phyloP scores from a whole-genome alignment of 805 yeast species.

The Ogataea degrootiae region DNA sequence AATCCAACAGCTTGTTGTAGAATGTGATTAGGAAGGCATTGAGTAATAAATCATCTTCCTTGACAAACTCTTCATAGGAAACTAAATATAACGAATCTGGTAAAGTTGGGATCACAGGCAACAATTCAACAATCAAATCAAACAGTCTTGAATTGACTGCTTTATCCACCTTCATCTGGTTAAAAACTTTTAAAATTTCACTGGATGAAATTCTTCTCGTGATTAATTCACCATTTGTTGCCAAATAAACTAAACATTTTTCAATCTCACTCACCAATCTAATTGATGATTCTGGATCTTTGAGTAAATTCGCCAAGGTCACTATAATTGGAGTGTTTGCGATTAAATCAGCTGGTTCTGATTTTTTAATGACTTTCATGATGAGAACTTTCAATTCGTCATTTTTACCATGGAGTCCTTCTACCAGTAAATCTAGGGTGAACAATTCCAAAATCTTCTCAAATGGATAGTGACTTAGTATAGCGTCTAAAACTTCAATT shows the following conservation, averaged over 20 bases:
- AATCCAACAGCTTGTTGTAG: constrained; percentile 25
- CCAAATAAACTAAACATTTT: constrained; percentile 16
- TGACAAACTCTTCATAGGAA: constrained; percentile 15
- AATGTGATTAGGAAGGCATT: constrained; percentile 26
- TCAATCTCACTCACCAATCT: constrained; percentile 21
- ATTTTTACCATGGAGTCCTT: constrained; percentile 26
- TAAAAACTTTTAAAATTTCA: constrained; percentile 20
- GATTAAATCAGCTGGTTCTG: constrained; percentile 30
- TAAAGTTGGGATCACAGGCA: constrained; percentile 20
- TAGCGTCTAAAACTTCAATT: constrained; percentile 20
- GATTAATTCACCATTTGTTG: constrained; percentile 26
- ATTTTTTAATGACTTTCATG: constrained; percentile 21
- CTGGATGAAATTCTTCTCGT: constrained; percentile 26
- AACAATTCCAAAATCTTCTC: constrained; percentile 24
- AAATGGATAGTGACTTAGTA: constrained; percentile 25
- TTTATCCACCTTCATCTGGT: constrained; percentile 20
- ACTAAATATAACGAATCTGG: constrained; percentile 25
- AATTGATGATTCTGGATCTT: constrained; percentile 15
- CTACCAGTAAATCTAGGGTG: constrained; percentile 21
- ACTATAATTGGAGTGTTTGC: constrained; percentile 28
- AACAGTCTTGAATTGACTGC: constrained; percentile 26
- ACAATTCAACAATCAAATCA: constrained; percentile 25
- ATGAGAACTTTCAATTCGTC: constrained; percentile 24
- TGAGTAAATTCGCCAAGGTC: constrained; percentile 20
- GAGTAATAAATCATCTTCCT: constrained; percentile 27